Evolutionary conservation across 306 rosid genomes (phyloP), one percentile per base, ranked within the genome.

Genomic region (Nissolia schottii): DNA sequence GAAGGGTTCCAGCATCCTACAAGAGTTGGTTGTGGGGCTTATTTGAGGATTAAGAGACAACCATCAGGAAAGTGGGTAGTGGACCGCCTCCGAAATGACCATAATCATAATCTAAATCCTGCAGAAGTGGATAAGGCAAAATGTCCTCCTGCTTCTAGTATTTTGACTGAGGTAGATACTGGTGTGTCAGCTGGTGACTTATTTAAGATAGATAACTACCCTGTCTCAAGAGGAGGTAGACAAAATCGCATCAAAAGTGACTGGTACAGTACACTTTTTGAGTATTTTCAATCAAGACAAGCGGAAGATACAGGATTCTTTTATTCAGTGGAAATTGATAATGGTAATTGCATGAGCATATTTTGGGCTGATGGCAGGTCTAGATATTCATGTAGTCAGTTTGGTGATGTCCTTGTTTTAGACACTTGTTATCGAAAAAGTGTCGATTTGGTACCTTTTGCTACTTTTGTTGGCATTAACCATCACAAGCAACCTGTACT

Each of bases 331-430:
- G 96, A 91, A 81, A 90, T 89, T 64, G 92, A 83, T 49, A 74
- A 84, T 74, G 90, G 96, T 64, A 85, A 64, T 49, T 89, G 95
- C 89, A 83, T 89, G 98, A 94, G 88, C 83, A 49, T 94, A 73
- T 94, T 94, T 83, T 94, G 97, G 98, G 96, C 98, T 23, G 98
- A 94, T 81, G 97, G 98, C 58, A 86, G 94, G 81, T 91, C 97
- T 61, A 83, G 98, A 73, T 94, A 89, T 79, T 91, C 96, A 58
- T 85, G 91, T 82, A 87, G 95, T 76, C 98, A 86, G 83, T 94
- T 91, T 71, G 97, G 97, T 54, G 98, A 94, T 86, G 85, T 81
- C 64, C 74, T 94, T 27, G 84, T 89, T 70, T 70, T 91, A 7
- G 98, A 94, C 56, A 87, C 96, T 24, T 91, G 96, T 10, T 94